phyloP scores from a whole-genome alignment of 176 grass and related monocot genomes.

The Paspalum vaginatum region DNA sequence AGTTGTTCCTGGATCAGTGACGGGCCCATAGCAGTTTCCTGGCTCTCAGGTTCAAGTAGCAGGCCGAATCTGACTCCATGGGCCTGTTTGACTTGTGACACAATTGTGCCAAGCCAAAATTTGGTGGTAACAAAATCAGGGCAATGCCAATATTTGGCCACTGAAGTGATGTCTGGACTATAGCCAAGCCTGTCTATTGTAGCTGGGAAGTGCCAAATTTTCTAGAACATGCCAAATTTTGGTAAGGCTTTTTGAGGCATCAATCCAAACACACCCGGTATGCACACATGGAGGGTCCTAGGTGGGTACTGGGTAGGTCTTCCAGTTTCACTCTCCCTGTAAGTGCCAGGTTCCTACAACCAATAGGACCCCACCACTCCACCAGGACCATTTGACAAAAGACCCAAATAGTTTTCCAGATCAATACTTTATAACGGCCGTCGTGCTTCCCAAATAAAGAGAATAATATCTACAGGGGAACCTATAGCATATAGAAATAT shows the following conservation, averaged over 20 bases:
- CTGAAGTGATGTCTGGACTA: too few relatives aligned
- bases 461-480: conserved; percentile 13
- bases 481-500: background rate
- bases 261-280: background rate
- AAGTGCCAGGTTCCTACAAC: conserved; percentile 2
- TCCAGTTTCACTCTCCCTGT: conserved; percentile 8
- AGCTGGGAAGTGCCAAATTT: too few relatives aligned
- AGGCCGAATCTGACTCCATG: conserved; percentile 24
- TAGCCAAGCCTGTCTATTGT: too few relatives aligned
- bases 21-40: conserved; percentile 11
- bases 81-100: too few relatives aligned
- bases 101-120: too few relatives aligned
- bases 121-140: too few relatives aligned
- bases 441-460: background rate
- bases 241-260: too few relatives aligned
- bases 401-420: conserved; percentile 2
- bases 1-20: background rate
- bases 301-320: background rate
- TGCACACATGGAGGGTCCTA: background rate
- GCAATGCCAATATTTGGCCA: too few relatives aligned
- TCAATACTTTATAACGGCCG: background rate
- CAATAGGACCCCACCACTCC: background rate
- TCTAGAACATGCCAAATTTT: too few relatives aligned
- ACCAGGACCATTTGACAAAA: conserved; percentile 30
- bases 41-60: background rate